These are phyloP conservation scores for Talaromyces sp. DNA, from an alignment of 2,329 filamentous ascomycete species.

Conservation along the genomic window DNA sequence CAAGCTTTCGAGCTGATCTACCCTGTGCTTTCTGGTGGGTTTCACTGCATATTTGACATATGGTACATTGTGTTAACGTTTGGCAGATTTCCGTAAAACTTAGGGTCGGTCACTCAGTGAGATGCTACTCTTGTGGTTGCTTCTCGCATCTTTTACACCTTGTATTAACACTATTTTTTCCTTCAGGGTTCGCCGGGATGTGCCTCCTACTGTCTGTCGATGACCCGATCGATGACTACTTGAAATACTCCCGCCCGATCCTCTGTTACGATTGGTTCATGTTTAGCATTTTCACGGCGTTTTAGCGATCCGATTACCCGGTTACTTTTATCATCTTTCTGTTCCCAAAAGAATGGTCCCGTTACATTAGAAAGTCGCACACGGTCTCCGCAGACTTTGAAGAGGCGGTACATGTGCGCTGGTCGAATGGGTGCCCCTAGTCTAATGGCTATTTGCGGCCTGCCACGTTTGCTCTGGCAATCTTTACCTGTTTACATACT, in stretches of 20 bases:
- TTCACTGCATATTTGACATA: neutral
- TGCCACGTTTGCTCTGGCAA: neutral
- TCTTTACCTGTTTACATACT: constrained; percentile 14
- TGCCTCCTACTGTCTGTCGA: constrained; percentile 12
- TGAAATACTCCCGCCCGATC: constrained; percentile 12
- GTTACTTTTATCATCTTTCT: constrained; percentile 16
- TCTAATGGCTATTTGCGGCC: neutral
- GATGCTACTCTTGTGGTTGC: constrained; percentile 16
- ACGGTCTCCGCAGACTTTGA: constrained; percentile 24
- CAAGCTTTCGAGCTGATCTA: constrained; percentile 97
- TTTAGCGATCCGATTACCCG: constrained; percentile 36
- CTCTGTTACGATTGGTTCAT: constrained; percentile 32
- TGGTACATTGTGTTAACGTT: constrained; percentile 18
- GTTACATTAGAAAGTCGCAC: constrained; percentile 38
- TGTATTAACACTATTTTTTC: constrained; percentile 26
- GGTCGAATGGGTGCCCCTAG: constrained; percentile 37
- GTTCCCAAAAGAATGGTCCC: constrained; percentile 16
- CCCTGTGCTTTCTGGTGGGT: constrained; percentile 79
- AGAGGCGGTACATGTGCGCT: constrained; percentile 37
- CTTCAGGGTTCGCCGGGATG: constrained; percentile 8
- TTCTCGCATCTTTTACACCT: constrained; percentile 8
- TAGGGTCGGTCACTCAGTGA: constrained; percentile 24
- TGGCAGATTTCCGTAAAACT: constrained; percentile 59
- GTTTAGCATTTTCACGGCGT: constrained; percentile 41
- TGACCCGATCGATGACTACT: constrained; percentile 5